Evolutionary conservation across 2,329 filamentous ascomycete genomes (phyloP).

Genomic region (Fusarium sp.): DNA sequence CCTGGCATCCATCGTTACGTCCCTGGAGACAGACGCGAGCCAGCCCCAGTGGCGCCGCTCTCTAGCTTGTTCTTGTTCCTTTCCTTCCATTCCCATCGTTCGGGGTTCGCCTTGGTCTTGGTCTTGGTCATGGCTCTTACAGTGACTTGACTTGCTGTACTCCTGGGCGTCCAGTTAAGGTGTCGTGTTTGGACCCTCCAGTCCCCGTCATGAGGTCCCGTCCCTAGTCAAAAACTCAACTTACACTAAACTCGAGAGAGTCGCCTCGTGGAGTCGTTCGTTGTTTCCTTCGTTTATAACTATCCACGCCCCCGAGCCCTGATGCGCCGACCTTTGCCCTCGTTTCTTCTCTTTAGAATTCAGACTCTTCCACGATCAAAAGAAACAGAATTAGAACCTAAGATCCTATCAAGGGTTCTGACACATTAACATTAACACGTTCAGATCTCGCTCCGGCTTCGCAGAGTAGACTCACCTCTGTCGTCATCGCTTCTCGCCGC

Average conservation of each 20-base stretch:
- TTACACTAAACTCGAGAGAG: slow-evolving; percentile 22
- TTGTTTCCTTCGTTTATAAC: slow-evolving; percentile 33
- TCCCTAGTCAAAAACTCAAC: slow-evolving; percentile 22
- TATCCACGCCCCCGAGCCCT: slow-evolving; percentile 37
- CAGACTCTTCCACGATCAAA: slow-evolving; percentile 22
- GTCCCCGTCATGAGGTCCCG: slow-evolving; percentile 40
- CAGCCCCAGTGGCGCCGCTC: slow-evolving; percentile 36
- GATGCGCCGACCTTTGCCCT: slow-evolving; percentile 22
- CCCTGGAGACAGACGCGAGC: slow-evolving; percentile 23
- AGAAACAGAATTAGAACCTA: not conserved
- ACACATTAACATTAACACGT: not conserved
- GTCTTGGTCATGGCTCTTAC: slow-evolving; percentile 8
- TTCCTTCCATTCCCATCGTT: slow-evolving; percentile 27
- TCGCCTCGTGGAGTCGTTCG: slow-evolving; percentile 36
- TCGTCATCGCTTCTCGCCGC: slow-evolving; percentile 37
- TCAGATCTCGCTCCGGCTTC: slow-evolving; percentile 17
- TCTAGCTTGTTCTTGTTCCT: slow-evolving; percentile 21
- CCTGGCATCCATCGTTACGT: slow-evolving; percentile 15
- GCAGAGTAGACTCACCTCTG: slow-evolving; percentile 19
- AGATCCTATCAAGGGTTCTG: slow-evolving; percentile 23
- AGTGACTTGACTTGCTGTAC: not conserved
- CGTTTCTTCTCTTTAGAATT: slow-evolving; percentile 29
- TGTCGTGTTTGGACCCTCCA: slow-evolving; percentile 39
- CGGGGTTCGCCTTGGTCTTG: slow-evolving; percentile 36
- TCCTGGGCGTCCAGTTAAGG: slow-evolving; percentile 11